Evolutionary conservation across 2,329 filamentous ascomycete genomes (phyloP).

Genomic region (Cadophora sp.): DNA sequence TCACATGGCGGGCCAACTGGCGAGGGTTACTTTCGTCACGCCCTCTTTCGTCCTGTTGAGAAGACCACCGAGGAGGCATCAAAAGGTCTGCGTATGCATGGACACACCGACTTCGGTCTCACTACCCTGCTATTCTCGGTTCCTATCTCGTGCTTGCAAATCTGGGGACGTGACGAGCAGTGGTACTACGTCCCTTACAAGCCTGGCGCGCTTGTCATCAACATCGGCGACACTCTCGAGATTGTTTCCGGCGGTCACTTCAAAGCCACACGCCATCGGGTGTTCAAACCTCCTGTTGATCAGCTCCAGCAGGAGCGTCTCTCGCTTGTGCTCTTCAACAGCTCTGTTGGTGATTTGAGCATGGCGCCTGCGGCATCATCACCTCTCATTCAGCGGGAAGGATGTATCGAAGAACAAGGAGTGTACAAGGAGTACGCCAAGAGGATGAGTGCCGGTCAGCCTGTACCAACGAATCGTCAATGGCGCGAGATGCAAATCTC

Average conservation of each 20-base stretch:
- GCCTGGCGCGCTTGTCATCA: slow-evolving; percentile 53
- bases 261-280: slow-evolving; percentile 53
- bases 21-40: slow-evolving; percentile 55
- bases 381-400: slow-evolving; percentile 49
- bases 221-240: slow-evolving; percentile 53
- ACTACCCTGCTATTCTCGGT: slow-evolving; percentile 55
- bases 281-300: slow-evolving; percentile 51
- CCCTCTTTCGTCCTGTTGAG: slow-evolving; percentile 48
- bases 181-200: slow-evolving; percentile 55
- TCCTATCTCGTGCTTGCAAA: slow-evolving; percentile 54
- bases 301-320: slow-evolving; percentile 49
- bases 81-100: slow-evolving; percentile 52
- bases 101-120: slow-evolving; percentile 55
- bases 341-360: slow-evolving; percentile 51
- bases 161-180: slow-evolving; percentile 51
- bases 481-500: slow-evolving; percentile 57
- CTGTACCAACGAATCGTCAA: slow-evolving; percentile 53
- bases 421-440: slow-evolving; percentile 54
- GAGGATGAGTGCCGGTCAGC: slow-evolving; percentile 47
- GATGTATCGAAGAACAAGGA: slow-evolving; percentile 52
- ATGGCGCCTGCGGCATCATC: slow-evolving; percentile 52
- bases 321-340: slow-evolving; percentile 53
- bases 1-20: slow-evolving; percentile 51
- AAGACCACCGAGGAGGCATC: slow-evolving; percentile 44
- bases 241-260: slow-evolving; percentile 55